A percentile compares a stretch with the other conserved stretches of the same genome.
Evolutionary conservation across 1,284 basidiomycete genomes (phyloP).

Genomic region (Peniophora sp.): DNA sequence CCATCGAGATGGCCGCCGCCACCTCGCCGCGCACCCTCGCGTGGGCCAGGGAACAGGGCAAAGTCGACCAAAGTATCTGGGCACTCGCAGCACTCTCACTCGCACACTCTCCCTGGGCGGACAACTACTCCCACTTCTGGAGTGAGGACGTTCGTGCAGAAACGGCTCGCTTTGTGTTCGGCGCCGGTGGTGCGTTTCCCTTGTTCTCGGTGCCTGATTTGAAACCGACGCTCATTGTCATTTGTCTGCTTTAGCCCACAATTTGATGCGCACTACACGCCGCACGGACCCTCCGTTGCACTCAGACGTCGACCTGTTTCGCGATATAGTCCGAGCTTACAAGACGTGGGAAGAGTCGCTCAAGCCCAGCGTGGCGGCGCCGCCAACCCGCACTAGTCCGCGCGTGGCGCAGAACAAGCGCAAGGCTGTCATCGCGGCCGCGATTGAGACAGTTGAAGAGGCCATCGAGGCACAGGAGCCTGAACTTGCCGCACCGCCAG

Average conservation of each 20-base stretch:
- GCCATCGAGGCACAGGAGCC: conserved; percentile 1
- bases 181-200: conserved; percentile 9
- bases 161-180: conserved; percentile 9
- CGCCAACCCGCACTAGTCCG: conserved; percentile 3
- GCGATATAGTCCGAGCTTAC: conserved; percentile 12
- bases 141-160: conserved; percentile 4
- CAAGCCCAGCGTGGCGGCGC: conserved; percentile 3
- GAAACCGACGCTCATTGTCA: neutral
- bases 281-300: conserved; percentile 9
- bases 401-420: conserved; percentile 11
- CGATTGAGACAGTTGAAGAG: conserved; percentile 6
- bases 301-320: conserved; percentile 9
- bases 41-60: neutral
- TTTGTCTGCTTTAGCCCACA: conserved; percentile 5
- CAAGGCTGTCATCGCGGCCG: conserved; percentile 7
- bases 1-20: conserved; percentile 7
- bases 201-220: neutral
- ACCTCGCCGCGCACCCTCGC: neutral
- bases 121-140: conserved; percentile 11
- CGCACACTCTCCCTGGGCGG: conserved; percentile 9
- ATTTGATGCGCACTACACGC: conserved; percentile 3
- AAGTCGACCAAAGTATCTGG: neutral
- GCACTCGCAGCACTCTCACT: conserved; percentile 11
- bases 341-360: conserved; percentile 9
- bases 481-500: neutral